Evolutionary conservation across 1,284 basidiomycete genomes (phyloP), one percentile per base, ranked within the genome.

Genomic region (Naganishia sp.): DNA sequence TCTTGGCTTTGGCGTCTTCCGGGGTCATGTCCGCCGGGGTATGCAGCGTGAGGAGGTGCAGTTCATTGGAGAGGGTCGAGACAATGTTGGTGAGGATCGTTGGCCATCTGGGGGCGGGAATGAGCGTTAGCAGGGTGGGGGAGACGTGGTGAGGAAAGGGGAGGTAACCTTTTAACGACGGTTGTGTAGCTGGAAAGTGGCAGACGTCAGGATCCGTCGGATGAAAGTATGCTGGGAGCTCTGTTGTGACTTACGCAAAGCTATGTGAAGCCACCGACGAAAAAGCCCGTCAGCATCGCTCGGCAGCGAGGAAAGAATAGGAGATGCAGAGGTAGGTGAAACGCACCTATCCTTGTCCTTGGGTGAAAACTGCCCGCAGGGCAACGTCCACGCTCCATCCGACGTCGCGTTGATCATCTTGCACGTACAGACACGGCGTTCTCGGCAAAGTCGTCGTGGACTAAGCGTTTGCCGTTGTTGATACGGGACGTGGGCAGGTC

Each of bases 51-150:
- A 86, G 75, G 65, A 82, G 78, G 74, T 88, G 86, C 64, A 86
- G 84, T 68, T 81, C 76, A 56, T 83, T 84, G 72, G 87, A 84
- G 52, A 93, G 78, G 55, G 85, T 85, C 75, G 91, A 88, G 70
- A 93, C 87, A 65, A 91, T 83, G 66, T 85, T 84, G 6, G 92
- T 92, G 55, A 94, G 82, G 71, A 95, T 97, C 39, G 90, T 84
- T 0, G 95, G 95, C 95, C 95, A 98, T 66, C 92, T 68, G 39
- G 25, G n/a, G 21, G 16, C 10, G 23, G 18, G 50, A 6, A 10
- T 6, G 7, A 25, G 57, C 15, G 36, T 33, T 2, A 56, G 42
- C 4, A 28, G 9, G 23, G 50, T 9, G 18, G 13, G 15, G 25
- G 21, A 21, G 16, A 31, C 7, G 13, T 5, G 6, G 28, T 13